Conservation (phyloP, 2,329 filamentous ascomycete species). For the Ilyonectria mors-panacis region DNA sequence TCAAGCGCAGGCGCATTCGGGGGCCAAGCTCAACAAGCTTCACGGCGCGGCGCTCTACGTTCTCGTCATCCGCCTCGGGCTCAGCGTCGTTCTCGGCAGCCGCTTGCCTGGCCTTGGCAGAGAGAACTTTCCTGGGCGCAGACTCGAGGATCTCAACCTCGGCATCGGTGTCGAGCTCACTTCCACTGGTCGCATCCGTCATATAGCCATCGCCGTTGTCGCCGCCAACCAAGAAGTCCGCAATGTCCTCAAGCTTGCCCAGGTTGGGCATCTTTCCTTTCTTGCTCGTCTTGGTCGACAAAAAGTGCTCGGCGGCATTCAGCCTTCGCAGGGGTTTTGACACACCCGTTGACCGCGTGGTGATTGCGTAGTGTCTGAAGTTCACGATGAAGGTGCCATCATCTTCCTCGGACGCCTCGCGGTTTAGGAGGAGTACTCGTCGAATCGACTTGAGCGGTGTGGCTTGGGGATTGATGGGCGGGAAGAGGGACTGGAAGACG, state of each 20-base stretch:
- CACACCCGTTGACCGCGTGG: slow-evolving; percentile 86
- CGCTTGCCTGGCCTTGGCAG: slow-evolving; percentile 64
- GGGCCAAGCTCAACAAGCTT: slow-evolving; percentile 95
- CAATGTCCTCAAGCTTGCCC: slow-evolving; percentile 90
- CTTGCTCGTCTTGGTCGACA: slow-evolving; percentile 71
- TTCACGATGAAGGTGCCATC: slow-evolving; percentile 85
- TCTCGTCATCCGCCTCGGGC: slow-evolving; percentile 64
- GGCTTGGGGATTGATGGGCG: slow-evolving; percentile 92
- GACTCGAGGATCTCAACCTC: slow-evolving; percentile 89
- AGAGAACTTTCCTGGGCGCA: slow-evolving; percentile 73
- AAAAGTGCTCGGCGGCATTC: slow-evolving; percentile 86
- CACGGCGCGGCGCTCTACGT: slow-evolving; percentile 87
- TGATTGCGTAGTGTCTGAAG: slow-evolving; percentile 95
- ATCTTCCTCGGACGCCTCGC: slow-evolving; percentile 74
- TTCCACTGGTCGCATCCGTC: slow-evolving; percentile 87
- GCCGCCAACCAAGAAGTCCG: slow-evolving; percentile 92
- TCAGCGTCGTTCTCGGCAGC: slow-evolving; percentile 58
- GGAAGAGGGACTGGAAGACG: slow-evolving; percentile 96
- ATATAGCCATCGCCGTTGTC: slow-evolving; percentile 85
- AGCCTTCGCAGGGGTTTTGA: slow-evolving; percentile 87
- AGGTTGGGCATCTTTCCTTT: slow-evolving; percentile 87
- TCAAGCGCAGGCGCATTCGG: slow-evolving; percentile 88
- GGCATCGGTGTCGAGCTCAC: slow-evolving; percentile 92
- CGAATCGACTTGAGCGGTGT: slow-evolving; percentile 94
- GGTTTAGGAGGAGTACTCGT: slow-evolving; percentile 90